Evolutionary conservation across 2,329 filamentous ascomycete species (phyloP), one percentile per base, ranked within the genome.

Genomic region (Cyclaneusma minus): DNA sequence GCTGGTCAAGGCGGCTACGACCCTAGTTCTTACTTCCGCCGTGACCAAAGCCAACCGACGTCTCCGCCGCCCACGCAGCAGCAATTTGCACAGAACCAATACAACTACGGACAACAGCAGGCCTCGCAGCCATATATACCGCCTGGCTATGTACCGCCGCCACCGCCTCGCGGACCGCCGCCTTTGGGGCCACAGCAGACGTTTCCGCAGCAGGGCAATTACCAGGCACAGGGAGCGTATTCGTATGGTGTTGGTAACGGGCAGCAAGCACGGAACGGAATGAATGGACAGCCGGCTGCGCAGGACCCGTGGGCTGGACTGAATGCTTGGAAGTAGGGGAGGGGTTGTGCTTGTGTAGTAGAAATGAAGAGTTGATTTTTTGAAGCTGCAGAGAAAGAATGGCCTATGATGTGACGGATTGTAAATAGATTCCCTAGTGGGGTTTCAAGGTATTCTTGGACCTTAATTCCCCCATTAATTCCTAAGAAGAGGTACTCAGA

Each of bases 301-400:
- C 40, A 43, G 34, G 72, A 82, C 56, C 75, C 74, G 6, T 82
- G 73, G 73, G 72, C 73, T 10, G 75, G 74, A 4, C 48, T 82
- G 38, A 75, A 64, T 52, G 66, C 64, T 23, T 80, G 74, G 74
- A 77, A 75, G 47, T 78, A 30, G 25, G 25, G 18, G n/a, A 20
- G 18, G 7, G 18, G 8, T 20, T 7, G 8, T 11, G 18, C 8
- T 11, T n/a, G n/a, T n/a, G n/a, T n/a, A n/a, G n/a, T n/a, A n/a
- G n/a, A n/a, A n/a, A n/a, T n/a, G n/a, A n/a, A n/a, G n/a, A n/a
- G n/a, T n/a, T n/a, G n/a, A n/a, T n/a, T n/a, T n/a, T n/a, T n/a
- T n/a, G n/a, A n/a, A n/a, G n/a, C n/a, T n/a, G n/a, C n/a, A n/a
- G n/a, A n/a, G n/a, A n/a, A n/a, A n/a, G n/a, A n/a, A n/a, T n/a